Percentiles rank a stretch among this genome's conserved stretches.
Evolutionary conservation across 805 yeast species (phyloP).

Genomic region (Kodamaea kaohsiungensis): DNA sequence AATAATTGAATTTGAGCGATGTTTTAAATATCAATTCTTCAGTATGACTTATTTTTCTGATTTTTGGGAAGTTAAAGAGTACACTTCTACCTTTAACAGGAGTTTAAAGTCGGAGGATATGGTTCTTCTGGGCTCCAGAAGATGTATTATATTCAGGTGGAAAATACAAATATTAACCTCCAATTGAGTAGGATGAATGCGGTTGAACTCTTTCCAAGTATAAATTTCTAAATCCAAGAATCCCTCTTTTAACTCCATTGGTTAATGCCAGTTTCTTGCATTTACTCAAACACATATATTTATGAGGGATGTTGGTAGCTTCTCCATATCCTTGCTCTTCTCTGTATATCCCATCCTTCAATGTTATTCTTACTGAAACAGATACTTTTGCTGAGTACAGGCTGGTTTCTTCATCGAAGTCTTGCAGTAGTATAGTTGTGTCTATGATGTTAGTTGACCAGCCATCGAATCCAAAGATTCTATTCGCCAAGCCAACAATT

Average conservation of each 20-base stretch:
- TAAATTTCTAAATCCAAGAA: conserved; percentile 34
- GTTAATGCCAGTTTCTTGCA: conserved; percentile 51
- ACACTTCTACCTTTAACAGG: no score
- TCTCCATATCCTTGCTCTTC: conserved; percentile 43
- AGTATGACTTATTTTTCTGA: no score
- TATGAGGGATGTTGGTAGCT: conserved; percentile 32
- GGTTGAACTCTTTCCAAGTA: conserved; percentile 4
- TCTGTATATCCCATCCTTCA: conserved; percentile 46
- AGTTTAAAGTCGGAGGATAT: no score
- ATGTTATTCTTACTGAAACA: conserved; percentile 34
- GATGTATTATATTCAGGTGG: no score
- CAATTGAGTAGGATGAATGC: not conserved
- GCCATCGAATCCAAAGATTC: conserved; percentile 56
- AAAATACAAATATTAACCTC: no score
- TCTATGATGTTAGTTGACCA: conserved; percentile 50
- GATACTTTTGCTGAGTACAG: conserved; percentile 23
- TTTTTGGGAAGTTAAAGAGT: no score
- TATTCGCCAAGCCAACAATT: conserved; percentile 48
- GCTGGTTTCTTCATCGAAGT: conserved; percentile 22
- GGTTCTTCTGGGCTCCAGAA: no score
- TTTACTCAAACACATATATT: conserved; percentile 34
- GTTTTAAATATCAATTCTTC: no score
- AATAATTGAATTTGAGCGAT: no score
- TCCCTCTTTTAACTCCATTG: conserved; percentile 45
- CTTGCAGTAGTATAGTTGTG: conserved; percentile 18